Percentiles rank a stretch among this genome's conserved stretches.
These are phyloP conservation scores for Coniochaeta sp. DNA, from an alignment of 2,329 filamentous ascomycete species.

Conservation along the genomic window DNA sequence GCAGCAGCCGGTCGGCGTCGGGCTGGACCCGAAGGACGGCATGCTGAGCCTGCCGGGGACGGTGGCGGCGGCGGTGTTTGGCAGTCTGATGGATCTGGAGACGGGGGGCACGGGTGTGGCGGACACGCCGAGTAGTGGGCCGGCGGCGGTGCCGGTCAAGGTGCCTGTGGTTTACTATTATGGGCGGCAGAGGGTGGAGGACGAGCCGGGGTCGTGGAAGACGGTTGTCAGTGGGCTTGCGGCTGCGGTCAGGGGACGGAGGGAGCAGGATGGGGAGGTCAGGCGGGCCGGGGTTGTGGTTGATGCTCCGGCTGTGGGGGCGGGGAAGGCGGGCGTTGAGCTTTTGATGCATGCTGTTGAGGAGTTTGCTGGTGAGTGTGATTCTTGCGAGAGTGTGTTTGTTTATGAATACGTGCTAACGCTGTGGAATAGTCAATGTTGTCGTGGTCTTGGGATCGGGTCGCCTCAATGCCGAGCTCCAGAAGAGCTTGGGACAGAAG, in stretches of 20 bases:
- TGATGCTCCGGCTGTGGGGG: conserved; percentile 66
- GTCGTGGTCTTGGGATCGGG: conserved; percentile 78
- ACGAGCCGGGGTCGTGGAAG: conserved; percentile 65
- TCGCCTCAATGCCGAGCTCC: conserved; percentile 66
- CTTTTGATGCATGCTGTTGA: conserved; percentile 67
- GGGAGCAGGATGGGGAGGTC: conserved; percentile 67
- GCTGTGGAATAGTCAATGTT: conserved; percentile 51
- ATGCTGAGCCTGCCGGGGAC: conserved; percentile 73
- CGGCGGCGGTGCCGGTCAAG: conserved; percentile 82
- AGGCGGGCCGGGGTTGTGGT: conserved; percentile 74
- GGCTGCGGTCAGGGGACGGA: conserved; percentile 65
- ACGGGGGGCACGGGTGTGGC: conserved; percentile 87
- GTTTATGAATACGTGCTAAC: conserved; percentile 5
- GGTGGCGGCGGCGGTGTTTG: conserved; percentile 78
- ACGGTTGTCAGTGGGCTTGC: conserved; percentile 70
- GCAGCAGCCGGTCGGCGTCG: conserved; percentile 69
- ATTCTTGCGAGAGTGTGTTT: background rate
- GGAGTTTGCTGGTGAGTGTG: conserved; percentile 40
- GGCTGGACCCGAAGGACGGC: conserved; percentile 75
- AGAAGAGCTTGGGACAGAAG: conserved; percentile 55
- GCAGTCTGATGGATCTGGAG: conserved; percentile 75
- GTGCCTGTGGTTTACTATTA: conserved; percentile 87
- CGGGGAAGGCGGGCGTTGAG: conserved; percentile 52
- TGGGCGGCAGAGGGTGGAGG: conserved; percentile 65
- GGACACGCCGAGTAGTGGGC: conserved; percentile 81